These are phyloP conservation scores for Saccharomycopsis babjevae DNA, from an alignment of 805 yeast species.

Conservation along the genomic window DNA sequence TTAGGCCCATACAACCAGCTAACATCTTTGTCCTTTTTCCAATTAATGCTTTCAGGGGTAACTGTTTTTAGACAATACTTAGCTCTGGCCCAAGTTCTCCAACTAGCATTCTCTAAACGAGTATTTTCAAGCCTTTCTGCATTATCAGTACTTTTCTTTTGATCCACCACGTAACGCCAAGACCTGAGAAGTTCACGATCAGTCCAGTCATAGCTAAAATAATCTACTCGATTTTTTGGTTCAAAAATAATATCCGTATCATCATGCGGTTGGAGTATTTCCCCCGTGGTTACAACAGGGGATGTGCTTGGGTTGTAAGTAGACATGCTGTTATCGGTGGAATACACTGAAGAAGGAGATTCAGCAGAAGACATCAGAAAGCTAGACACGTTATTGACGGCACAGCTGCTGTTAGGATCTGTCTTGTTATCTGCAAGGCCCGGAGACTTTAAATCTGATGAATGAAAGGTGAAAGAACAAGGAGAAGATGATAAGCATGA, in stretches of 20 bases:
- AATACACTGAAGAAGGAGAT: slow-evolving; percentile 6
- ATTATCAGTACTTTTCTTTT: slow-evolving; percentile 27
- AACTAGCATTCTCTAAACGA: slow-evolving; percentile 71
- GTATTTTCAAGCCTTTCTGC: slow-evolving; percentile 36
- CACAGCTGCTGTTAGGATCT: not conserved
- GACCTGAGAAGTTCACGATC: slow-evolving; percentile 87
- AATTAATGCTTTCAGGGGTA: slow-evolving; percentile 83
- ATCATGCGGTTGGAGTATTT: slow-evolving; percentile 52
- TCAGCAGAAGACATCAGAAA: slow-evolving; percentile 3
- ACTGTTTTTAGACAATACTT: slow-evolving; percentile 60
- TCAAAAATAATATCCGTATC: slow-evolving; percentile 72
- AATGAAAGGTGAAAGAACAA: not conserved
- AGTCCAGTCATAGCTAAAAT: slow-evolving; percentile 91
- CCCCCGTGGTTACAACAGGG: slow-evolving; percentile 23
- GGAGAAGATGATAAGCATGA: slow-evolving; percentile 9
- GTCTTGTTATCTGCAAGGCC: not conserved
- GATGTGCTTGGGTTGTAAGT: slow-evolving; percentile 3
- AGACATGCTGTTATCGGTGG: slow-evolving; percentile 4
- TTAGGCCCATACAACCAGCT: slow-evolving; percentile 96
- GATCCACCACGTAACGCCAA: slow-evolving; percentile 79
- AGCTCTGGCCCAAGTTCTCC: slow-evolving; percentile 94
- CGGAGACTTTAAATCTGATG: not conserved
- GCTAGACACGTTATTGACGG: not conserved
- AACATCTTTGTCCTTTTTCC: slow-evolving; percentile 96
- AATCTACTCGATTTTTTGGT: slow-evolving; percentile 89